Conservation (phyloP, 192 early-diverging fungal species). For the Coemansia asiatica region DNA sequence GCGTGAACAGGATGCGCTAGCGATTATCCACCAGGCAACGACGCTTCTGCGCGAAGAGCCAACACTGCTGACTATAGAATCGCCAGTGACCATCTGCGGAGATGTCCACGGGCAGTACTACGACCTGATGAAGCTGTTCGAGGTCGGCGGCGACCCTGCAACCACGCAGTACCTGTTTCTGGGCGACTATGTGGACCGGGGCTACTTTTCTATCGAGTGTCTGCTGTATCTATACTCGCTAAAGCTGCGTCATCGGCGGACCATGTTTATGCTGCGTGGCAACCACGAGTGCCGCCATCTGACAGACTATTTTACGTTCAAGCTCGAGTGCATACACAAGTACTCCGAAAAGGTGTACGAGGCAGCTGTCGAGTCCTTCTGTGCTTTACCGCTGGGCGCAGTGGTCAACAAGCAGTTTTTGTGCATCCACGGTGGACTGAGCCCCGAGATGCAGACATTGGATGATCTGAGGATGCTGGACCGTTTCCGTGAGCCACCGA, state of each 20-base stretch:
- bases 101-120: constrained; percentile 99
- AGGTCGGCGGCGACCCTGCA: constrained; percentile 92
- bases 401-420: constrained; percentile 96
- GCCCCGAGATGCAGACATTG: constrained; percentile 88
- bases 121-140: constrained; percentile 97
- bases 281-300: constrained; percentile 97
- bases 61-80: constrained; percentile 83
- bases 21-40: constrained; percentile 81
- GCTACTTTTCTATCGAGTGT: constrained; percentile 98
- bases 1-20: constrained; percentile 87
- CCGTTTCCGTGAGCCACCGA: constrained; percentile 90
- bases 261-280: constrained; percentile 86
- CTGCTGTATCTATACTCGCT: constrained; percentile 87
- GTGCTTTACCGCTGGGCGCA: constrained; percentile 85
- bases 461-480: constrained; percentile 85
- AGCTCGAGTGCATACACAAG: constrained; percentile 97
- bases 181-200: constrained; percentile 96
- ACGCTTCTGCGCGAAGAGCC: constrained; percentile 78
- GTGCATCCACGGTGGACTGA: constrained; percentile 94
- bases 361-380: constrained; percentile 88
- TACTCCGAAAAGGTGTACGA: constrained; percentile 92
- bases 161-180: constrained; percentile 90
- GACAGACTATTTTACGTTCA: constrained; percentile 97
- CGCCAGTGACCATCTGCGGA: constrained; percentile 94
- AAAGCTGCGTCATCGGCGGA: constrained; percentile 88